Evolutionary conservation across 257 asterid species (phyloP), one percentile per base, ranked within the genome.

Genomic region (Euphrasia confusa): DNA sequence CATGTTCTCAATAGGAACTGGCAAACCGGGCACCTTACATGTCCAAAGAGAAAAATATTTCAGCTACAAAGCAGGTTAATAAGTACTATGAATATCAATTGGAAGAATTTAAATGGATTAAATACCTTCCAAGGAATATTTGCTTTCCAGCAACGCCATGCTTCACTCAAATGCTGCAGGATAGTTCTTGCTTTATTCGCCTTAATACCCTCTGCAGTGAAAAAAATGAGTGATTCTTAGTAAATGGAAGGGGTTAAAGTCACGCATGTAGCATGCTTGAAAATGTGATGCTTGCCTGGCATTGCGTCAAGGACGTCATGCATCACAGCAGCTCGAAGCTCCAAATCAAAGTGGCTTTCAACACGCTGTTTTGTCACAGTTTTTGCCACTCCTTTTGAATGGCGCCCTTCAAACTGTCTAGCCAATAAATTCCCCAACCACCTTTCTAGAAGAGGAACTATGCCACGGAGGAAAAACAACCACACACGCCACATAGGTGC

Each of bases 401-500:
- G 97, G 0, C 99, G 84, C 50, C 99, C 99, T 74, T 93, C 99
- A 78, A 93, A 93, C 63, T 93, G 99, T 64, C 99, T 80, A 13
- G 99, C 99, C 50, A 93, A 87, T 66, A 93, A 75, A 81, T 93
- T 93, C 10, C 99, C 99, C 50, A 93, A 73, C 99, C 99, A 93
- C 76, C 99, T 78, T 77, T 93, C 99, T 70, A 93, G 73, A 54
- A 93, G 96, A 71, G 99, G 99, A 68, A 93, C 99, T 57, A 89
- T 93, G 15, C 99, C 97, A 68, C 99, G 96, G 52, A 93, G 99
- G 61, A 93, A 93, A 66, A 93, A 93, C 87, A 93, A 71, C 99
- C 99, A 93, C 28, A 93, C 99, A 72, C 99, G 88, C 99, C 99
- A 89, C 99, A 93, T 93, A 56, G 99, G 97, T 21, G 99, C 99